A percentile compares a stretch with the other conserved stretches of the same genome.
Evolutionary conservation across 768 basidiomycete species (phyloP).

Genomic region (Lactarius pseudohatsudake): DNA sequence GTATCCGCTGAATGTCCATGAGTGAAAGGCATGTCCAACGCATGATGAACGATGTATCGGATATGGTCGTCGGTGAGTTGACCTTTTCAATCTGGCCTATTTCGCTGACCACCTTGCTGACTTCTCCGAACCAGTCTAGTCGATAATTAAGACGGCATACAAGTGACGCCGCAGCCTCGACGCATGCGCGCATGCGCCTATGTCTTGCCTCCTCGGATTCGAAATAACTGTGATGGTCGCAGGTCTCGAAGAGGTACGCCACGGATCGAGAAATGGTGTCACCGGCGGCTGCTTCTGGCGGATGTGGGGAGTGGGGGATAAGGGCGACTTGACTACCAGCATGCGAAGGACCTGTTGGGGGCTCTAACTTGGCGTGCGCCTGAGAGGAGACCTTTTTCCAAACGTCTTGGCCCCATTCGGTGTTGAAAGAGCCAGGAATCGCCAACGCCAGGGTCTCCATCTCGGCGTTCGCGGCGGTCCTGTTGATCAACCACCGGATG

Average conservation of each 20-base stretch:
- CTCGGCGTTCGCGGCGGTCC: not conserved
- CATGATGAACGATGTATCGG: not conserved
- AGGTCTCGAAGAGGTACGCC: slow-evolving; percentile 2
- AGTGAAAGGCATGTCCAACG: slow-evolving; percentile 14
- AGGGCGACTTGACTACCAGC: not conserved
- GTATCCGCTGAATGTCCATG: too few species aligned
- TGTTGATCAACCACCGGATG: not conserved
- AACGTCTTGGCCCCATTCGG: not conserved
- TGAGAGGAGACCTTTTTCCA: slow-evolving; percentile 1
- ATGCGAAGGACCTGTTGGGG: too few species aligned
- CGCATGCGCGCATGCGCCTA: not conserved
- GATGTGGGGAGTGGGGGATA: rapidly evolving
- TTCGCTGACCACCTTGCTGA: not conserved
- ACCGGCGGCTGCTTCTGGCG: not conserved
- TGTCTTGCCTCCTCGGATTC: not conserved
- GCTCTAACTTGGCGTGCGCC: not conserved
- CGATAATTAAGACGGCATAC: not conserved
- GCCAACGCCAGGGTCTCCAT: not conserved
- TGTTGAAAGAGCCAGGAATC: slow-evolving; percentile 9
- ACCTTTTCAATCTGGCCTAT: not conserved
- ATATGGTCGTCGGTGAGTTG: too few species aligned
- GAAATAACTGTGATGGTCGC: not conserved
- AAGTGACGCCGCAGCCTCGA: slow-evolving; percentile 4
- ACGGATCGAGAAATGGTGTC: not conserved
- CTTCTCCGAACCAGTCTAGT: slow-evolving; percentile 2